Percentiles rank a stretch among this genome's conserved stretches.
Conservation (phyloP, 139 green algal genomes). For the Chlorella sorokiniana region DNA sequence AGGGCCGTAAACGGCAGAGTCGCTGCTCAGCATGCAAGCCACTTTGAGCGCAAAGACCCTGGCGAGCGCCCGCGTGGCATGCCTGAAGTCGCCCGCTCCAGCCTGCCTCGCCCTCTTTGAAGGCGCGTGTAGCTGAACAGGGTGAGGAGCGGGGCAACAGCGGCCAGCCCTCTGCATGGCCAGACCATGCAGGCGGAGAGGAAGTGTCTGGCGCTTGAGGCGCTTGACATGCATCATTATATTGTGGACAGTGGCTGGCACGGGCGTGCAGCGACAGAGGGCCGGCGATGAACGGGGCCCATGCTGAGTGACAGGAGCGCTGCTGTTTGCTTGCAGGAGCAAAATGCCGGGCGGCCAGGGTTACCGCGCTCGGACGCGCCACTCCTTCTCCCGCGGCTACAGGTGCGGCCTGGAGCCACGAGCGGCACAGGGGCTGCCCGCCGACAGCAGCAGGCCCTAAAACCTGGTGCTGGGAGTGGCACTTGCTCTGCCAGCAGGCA, state of each 20-base stretch:
- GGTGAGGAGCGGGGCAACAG: not conserved
- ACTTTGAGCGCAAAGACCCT: not conserved
- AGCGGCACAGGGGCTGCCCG: too few relatives aligned
- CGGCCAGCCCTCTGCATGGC: not conserved
- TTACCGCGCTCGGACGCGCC: slow-evolving; percentile 83
- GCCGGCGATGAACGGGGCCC: not conserved
- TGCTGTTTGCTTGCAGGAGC: slow-evolving; percentile 20
- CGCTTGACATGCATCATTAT: not conserved
- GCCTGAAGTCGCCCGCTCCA: not conserved
- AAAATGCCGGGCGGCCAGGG: slow-evolving; percentile 77
- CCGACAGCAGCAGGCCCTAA: too few relatives aligned
- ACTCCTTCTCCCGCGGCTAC: slow-evolving; percentile 88
- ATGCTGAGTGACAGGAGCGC: not conserved
- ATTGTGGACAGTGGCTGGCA: not conserved
- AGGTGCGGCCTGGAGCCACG: too few relatives aligned
- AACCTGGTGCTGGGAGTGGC: too few relatives aligned
- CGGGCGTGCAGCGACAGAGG: not conserved
- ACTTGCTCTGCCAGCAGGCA: too few relatives aligned
- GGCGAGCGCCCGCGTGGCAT: too few relatives aligned
- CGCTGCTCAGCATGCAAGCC: too few relatives aligned
- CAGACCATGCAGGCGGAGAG: not conserved
- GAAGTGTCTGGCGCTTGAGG: not conserved
- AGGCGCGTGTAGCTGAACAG: not conserved
- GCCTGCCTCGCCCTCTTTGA: not conserved
- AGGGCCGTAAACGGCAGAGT: too few relatives aligned